Evolutionary conservation across 768 basidiomycete genomes (phyloP).

Genomic region (Trametes gibbosa): DNA sequence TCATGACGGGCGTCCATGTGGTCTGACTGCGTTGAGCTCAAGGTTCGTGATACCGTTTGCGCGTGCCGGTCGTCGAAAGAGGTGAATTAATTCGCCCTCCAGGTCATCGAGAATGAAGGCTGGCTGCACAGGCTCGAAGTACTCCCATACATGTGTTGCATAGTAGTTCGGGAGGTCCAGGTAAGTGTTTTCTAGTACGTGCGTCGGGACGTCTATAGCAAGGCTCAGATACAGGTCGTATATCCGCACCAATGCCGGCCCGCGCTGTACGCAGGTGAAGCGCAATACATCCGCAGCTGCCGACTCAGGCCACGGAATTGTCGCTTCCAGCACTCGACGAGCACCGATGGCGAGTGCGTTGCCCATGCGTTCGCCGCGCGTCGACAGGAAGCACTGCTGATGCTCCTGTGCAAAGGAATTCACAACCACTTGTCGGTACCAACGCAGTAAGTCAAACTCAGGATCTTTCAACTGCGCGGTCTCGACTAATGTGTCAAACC

Average conservation of each 20-base stretch:
- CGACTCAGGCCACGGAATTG: not conserved
- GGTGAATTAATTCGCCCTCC: not conserved
- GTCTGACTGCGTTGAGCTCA: not conserved
- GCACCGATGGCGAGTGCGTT: not conserved
- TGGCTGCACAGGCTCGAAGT: not conserved
- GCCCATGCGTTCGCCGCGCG: not conserved
- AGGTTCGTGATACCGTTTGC: not conserved
- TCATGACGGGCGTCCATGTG: no score
- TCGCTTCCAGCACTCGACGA: not conserved
- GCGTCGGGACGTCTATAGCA: not conserved
- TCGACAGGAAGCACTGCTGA: not conserved
- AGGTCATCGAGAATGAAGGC: not conserved
- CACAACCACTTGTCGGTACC: not conserved
- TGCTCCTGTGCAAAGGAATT: not conserved
- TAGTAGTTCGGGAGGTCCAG: conserved; percentile 10
- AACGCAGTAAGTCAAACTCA: not conserved
- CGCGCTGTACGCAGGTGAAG: not conserved
- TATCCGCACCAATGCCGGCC: not conserved
- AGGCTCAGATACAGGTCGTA: not conserved
- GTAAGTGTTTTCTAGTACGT: not conserved
- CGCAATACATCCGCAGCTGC: not conserved
- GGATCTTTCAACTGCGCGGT: not conserved
- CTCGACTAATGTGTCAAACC: not conserved
- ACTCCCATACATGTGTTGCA: not conserved
- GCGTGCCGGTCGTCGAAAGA: not conserved